These are phyloP conservation scores for Lotmaria passim DNA, from an alignment of 208 protist genomes.

Conservation along the genomic window DNA sequence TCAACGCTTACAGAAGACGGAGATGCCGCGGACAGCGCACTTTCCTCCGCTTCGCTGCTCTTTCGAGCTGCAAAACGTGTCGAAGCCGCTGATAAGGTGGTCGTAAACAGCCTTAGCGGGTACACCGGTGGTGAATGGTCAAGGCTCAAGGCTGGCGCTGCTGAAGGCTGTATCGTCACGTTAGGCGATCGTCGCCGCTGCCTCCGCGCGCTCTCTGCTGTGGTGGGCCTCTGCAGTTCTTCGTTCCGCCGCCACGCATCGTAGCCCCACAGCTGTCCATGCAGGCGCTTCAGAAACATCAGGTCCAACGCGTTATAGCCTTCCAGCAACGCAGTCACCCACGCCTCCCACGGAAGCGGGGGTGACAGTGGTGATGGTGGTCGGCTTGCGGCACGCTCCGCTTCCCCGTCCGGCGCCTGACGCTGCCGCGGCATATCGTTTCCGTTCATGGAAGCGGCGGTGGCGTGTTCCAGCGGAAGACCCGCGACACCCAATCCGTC, in stretches of 20 bases:
- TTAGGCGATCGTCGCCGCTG: no score
- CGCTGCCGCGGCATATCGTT: not conserved
- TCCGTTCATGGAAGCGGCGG: no score
- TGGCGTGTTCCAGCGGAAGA: not conserved
- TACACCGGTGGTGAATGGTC: not conserved
- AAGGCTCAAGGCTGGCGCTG: not conserved
- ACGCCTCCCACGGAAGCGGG: slow-evolving; percentile 15
- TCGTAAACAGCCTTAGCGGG: slow-evolving; percentile 3
- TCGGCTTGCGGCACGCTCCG: not conserved
- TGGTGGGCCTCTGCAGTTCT: not conserved
- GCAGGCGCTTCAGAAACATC: slow-evolving; percentile 19
- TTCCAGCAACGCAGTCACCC: not conserved
- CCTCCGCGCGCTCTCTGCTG: not conserved
- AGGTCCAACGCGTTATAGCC: slow-evolving; percentile 24
- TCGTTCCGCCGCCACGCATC: not conserved
- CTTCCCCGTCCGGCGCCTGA: not conserved
- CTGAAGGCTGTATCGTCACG: no score
- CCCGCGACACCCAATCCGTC: not conserved
- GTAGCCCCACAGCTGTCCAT: slow-evolving; percentile 23
- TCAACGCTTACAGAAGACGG: slow-evolving; percentile 8
- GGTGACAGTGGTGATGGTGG: not conserved
- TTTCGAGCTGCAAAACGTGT: not conserved
- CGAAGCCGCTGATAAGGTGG: not conserved
- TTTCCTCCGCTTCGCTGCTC: not conserved
- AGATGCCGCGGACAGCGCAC: no score